phyloP scores from a whole-genome alignment of 805 yeast genomes.

The Saccharomycopsis babjevae region DNA sequence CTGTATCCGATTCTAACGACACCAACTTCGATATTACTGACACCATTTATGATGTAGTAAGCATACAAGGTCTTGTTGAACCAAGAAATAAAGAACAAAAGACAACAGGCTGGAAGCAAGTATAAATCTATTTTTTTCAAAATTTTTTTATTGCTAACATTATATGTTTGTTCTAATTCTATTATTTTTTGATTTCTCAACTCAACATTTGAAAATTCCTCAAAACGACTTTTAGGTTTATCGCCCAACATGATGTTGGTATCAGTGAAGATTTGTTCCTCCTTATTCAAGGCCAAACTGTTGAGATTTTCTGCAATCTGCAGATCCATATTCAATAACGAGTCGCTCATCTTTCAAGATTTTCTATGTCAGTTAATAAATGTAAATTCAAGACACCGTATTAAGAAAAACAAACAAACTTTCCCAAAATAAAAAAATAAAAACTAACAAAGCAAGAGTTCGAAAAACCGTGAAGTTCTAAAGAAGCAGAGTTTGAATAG shows the following conservation, averaged over 20 bases:
- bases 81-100: conserved; percentile 58
- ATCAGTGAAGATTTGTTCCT: background rate
- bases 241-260: background rate
- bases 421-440: background rate
- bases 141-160: conserved; percentile 40
- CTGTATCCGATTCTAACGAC: conserved; percentile 1
- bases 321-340: background rate
- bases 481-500: too few relatives aligned
- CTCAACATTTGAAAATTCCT: conserved; percentile 1
- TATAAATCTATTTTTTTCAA: conserved; percentile 56
- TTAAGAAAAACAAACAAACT: background rate
- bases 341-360: background rate
- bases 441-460: too few relatives aligned
- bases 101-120: conserved; percentile 59
- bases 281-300: background rate
- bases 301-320: background rate
- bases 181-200: conserved; percentile 16
- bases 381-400: background rate
- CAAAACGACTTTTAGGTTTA: background rate
- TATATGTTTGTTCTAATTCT: conserved; percentile 30
- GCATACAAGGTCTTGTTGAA: conserved; percentile 58
- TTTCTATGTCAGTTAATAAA: background rate
- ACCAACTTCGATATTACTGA: conserved; percentile 31
- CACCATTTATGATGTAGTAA: conserved; percentile 39
- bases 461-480: too few relatives aligned